phyloP scores from a whole-genome alignment of 805 yeast species.

The Suhomyces sp. region DNA sequence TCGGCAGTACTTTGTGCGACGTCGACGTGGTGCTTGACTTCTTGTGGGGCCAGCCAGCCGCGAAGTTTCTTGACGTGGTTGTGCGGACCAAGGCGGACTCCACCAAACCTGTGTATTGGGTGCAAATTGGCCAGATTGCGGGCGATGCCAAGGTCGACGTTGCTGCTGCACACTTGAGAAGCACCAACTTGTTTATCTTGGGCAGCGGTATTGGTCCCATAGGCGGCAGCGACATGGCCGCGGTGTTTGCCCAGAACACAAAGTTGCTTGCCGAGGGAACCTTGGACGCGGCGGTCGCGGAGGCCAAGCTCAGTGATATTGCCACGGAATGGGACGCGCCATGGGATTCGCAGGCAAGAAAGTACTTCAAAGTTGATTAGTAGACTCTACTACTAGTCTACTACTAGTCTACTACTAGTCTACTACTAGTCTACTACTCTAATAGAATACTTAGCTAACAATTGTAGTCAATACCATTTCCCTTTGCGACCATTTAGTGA shows the following conservation, averaged over 20 bases:
- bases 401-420: no score
- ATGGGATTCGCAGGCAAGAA: conserved; percentile 5
- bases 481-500: no score
- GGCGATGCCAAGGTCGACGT: conserved; percentile 5
- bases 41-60: conserved; percentile 8
- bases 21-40: conserved; percentile 11
- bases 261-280: conserved; percentile 4
- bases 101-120: conserved; percentile 7
- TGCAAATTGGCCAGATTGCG: conserved; percentile 9
- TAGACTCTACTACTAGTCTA: background rate
- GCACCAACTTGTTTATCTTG: conserved; percentile 7
- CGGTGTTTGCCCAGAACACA: background rate
- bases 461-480: no score
- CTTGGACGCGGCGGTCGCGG: background rate
- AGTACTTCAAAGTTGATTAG: conserved; percentile 7
- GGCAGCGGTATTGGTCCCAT: conserved; percentile 12
- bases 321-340: conserved; percentile 6
- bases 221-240: background rate
- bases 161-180: conserved; percentile 5
- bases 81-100: background rate
- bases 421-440: no score
- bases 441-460: no score
- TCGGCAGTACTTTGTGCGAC: background rate
- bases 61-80: background rate
- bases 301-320: conserved; percentile 6